A percentile compares a stretch with the other conserved stretches of the same genome.
Conservation (phyloP, 371 early-diverging fungal species). For the Mycotypha africana region DNA sequence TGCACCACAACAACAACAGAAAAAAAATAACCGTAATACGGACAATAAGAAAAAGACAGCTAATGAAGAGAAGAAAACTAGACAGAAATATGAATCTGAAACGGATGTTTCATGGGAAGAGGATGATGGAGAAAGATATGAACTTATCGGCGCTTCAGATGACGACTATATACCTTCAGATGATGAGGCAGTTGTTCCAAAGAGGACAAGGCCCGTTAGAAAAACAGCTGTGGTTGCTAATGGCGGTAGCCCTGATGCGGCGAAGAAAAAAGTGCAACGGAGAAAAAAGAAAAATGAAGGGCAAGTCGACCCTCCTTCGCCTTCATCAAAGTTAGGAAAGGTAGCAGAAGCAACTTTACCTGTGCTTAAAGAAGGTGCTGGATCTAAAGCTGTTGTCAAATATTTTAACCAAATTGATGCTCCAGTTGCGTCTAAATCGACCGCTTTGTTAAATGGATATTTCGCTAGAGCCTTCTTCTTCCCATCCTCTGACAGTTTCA, state of each 20-base stretch:
- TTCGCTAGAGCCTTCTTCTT: conserved; percentile 54
- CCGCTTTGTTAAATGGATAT: conserved; percentile 21
- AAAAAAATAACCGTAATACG: not conserved
- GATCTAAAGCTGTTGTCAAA: conserved; percentile 24
- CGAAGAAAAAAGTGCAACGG: conserved; percentile 5
- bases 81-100: conserved; percentile 1
- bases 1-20: not conserved
- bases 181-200: conserved; percentile 13
- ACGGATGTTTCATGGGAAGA: conserved; percentile 10
- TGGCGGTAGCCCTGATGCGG: too few species aligned
- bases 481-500: conserved; percentile 61
- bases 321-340: not conserved
- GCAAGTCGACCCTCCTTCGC: conserved; percentile 10
- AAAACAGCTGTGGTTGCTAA: too few species aligned
- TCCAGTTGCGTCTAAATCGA: conserved; percentile 1
- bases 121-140: conserved; percentile 18
- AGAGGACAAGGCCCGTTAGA: not conserved
- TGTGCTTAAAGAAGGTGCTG: conserved; percentile 21
- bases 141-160: conserved; percentile 23
- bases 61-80: too few species aligned
- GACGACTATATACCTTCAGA: conserved; percentile 33
- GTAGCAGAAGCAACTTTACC: conserved; percentile 9
- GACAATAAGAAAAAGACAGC: not conserved
- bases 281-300: conserved; percentile 15
- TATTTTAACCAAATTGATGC: conserved; percentile 13